Evolutionary conservation across 2,329 filamentous ascomycete species (phyloP).

Genomic region (Cordyceps cicadae): DNA sequence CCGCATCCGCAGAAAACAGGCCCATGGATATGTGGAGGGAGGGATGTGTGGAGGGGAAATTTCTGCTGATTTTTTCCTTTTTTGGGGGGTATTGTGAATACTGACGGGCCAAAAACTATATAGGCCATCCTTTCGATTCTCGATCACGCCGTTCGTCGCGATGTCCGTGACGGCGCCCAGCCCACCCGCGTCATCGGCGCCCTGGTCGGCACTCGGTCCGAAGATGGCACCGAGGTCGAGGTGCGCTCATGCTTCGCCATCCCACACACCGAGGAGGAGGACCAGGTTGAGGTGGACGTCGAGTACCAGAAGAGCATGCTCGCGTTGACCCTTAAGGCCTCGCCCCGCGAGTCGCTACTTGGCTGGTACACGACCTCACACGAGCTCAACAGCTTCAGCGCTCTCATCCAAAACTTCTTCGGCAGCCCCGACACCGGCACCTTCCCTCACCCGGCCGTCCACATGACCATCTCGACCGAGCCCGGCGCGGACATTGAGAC

Average conservation of each 20-base stretch:
- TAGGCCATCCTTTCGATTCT: slow-evolving; percentile 68
- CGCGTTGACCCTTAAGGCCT: slow-evolving; percentile 83
- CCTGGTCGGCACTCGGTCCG: slow-evolving; percentile 82
- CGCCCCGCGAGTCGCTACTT: slow-evolving; percentile 86
- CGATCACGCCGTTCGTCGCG: slow-evolving; percentile 89
- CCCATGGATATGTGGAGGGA: neutral
- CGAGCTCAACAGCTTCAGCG: slow-evolving; percentile 97
- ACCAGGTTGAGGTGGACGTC: slow-evolving; percentile 99
- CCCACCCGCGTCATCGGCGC: slow-evolving; percentile 96
- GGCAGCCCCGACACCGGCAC: slow-evolving; percentile 93
- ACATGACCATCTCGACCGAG: slow-evolving; percentile 88
- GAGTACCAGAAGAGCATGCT: slow-evolving; percentile 99
- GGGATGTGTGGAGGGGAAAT: neutral
- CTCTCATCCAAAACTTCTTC: slow-evolving; percentile 98
- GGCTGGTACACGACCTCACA: slow-evolving; percentile 98
- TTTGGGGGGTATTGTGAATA: neutral
- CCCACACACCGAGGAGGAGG: slow-evolving; percentile 94
- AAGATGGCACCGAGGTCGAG: slow-evolving; percentile 94
- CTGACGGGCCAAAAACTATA: slow-evolving; percentile 20
- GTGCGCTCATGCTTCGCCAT: slow-evolving; percentile 96
- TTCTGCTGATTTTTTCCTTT: neutral
- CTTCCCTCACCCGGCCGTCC: slow-evolving; percentile 93
- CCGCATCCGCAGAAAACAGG: neutral
- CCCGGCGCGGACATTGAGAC: slow-evolving; percentile 84
- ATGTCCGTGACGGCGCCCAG: slow-evolving; percentile 58